Evolutionary conservation across 257 asterid species (phyloP), one percentile per base, ranked within the genome.

Genomic region (Nicotiana knightiana): DNA sequence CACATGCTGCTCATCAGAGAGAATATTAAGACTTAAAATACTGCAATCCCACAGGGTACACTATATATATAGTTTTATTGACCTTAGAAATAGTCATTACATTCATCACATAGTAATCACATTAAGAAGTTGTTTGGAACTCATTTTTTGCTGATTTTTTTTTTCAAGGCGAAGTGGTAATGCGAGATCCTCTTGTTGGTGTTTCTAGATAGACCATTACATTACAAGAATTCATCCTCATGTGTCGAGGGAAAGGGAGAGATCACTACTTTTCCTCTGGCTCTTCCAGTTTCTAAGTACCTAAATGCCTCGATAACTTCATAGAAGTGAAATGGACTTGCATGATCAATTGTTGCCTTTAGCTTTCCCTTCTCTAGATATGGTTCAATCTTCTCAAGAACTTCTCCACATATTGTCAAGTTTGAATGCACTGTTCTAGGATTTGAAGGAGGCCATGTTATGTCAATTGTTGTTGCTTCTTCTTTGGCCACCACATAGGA

Each of bases 381-480:
- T 30, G 92, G 94, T 81, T 81, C 77, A 7, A 91, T 83, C 55
- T 75, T 87, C 82, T 89, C 95, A 84, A 92, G 67, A 18, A 91
- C 46, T 26, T 91, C 91, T 9, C 95, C 97, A n/a, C 90, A 86
- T 71, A 87, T 93, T 17, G 89, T 93, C 89, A 91, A 83, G 53
- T 91, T 46, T 5, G 95, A 87, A 79, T 89, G 85, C 21, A 53
- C 11, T 68, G 93, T 93, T 85, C 84, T 88, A 0, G 90, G 90
- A 80, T 88, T 91, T 21, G 97, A 90, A 21, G 95, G 93, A 43
- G 92, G 95, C 95, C 97, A 91, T 75, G 95, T 93, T 89, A 90
- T 90, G 84, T 93, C 95, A 8, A 91, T 82, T 48, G 90, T 78
- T 24, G 86, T 85, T 51, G 82, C 89, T 2, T 71, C 81, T n/a